phyloP scores from a whole-genome alignment of 2,329 filamentous ascomycete genomes.

The Chrysosporium queenslandicum region DNA sequence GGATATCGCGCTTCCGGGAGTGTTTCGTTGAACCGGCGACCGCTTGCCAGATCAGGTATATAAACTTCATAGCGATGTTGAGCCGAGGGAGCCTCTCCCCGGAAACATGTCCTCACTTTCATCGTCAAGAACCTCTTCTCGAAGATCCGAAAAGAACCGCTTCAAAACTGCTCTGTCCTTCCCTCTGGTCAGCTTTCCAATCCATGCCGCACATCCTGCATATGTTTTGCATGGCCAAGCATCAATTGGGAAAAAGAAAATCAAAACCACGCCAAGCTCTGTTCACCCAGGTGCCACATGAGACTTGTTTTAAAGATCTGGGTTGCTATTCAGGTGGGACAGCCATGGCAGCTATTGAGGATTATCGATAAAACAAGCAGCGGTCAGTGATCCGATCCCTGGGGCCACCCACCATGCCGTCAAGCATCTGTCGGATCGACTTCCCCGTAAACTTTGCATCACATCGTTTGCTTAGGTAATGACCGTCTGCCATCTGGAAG shows the following conservation, averaged over 20 bases:
- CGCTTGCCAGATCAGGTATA: background rate
- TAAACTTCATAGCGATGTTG: too few relatives aligned
- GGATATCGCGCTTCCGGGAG: background rate
- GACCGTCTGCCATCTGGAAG: too few relatives aligned
- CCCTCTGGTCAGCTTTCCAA: background rate
- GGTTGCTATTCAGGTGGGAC: too few relatives aligned
- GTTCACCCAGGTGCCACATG: too few relatives aligned
- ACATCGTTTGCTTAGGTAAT: too few relatives aligned
- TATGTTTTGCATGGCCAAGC: constrained; percentile 8
- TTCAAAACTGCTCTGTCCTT: background rate
- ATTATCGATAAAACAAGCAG: background rate
- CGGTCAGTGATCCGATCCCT: background rate
- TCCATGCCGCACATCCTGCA: background rate
- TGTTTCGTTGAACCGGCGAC: background rate
- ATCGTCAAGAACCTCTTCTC: too few relatives aligned
- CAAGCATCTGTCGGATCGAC: too few relatives aligned
- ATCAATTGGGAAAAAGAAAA: background rate
- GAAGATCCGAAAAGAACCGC: background rate
- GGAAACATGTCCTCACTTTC: too few relatives aligned
- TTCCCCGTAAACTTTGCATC: too few relatives aligned
- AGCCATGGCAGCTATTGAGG: background rate
- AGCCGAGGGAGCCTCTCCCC: background rate
- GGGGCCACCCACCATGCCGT: background rate
- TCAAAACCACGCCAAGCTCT: background rate
- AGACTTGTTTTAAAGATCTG: too few relatives aligned